phyloP scores from a whole-genome alignment of 192 early-diverging fungal genomes.

The Coemansia sp. region DNA sequence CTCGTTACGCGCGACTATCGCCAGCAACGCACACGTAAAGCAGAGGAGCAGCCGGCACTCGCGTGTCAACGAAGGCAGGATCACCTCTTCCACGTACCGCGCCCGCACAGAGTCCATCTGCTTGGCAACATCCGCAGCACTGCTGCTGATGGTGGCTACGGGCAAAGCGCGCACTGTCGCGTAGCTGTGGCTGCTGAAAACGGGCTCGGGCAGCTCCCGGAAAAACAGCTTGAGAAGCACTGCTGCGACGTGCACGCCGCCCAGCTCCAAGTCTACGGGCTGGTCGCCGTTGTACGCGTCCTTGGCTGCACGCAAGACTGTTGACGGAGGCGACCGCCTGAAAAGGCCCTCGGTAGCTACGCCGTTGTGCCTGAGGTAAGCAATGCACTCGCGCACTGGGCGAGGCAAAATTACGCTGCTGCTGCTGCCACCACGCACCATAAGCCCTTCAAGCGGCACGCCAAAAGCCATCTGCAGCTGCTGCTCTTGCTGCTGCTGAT shows the following conservation, averaged over 20 bases:
- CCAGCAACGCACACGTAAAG: slow-evolving; percentile 57
- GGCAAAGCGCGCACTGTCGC: slow-evolving; percentile 55
- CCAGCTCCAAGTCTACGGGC: slow-evolving; percentile 59
- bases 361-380: slow-evolving; percentile 64
- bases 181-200: slow-evolving; percentile 64
- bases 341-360: slow-evolving; percentile 83
- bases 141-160: neutral
- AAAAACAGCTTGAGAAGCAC: slow-evolving; percentile 83
- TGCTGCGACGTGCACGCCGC: slow-evolving; percentile 78
- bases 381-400: slow-evolving; percentile 72
- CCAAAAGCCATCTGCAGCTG: slow-evolving; percentile 64
- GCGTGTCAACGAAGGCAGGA: slow-evolving; percentile 37
- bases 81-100: slow-evolving; percentile 34
- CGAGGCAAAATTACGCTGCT: slow-evolving; percentile 66
- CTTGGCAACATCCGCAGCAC: slow-evolving; percentile 21
- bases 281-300: slow-evolving; percentile 35
- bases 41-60: slow-evolving; percentile 32
- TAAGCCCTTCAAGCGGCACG: slow-evolving; percentile 62
- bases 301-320: slow-evolving; percentile 61
- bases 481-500: neutral
- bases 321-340: slow-evolving; percentile 76
- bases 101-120: slow-evolving; percentile 32
- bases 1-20: slow-evolving; percentile 64
- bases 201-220: slow-evolving; percentile 73
- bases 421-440: slow-evolving; percentile 42